These are phyloP conservation scores for Clavispora carvajalis DNA, from an alignment of 805 yeast species.

Conservation along the genomic window DNA sequence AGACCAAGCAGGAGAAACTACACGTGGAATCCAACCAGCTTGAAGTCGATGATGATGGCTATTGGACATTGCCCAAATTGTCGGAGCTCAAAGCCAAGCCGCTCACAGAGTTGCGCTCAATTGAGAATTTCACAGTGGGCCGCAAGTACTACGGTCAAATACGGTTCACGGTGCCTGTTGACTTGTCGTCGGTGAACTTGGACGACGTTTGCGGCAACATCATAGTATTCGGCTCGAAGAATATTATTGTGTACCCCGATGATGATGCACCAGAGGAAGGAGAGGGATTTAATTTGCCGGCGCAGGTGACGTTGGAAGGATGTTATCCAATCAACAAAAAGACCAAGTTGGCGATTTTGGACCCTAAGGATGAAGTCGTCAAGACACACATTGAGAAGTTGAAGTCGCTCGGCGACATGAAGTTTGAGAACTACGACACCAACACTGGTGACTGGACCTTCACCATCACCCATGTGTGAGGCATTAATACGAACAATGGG, in stretches of 20 bases:
- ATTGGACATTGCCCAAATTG: constrained; percentile 80
- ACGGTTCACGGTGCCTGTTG: constrained; percentile 77
- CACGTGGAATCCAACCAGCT: constrained; percentile 9
- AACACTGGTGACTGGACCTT: constrained; percentile 70
- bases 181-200: constrained; percentile 60
- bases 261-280: constrained; percentile 49
- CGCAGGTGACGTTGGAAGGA: constrained; percentile 65
- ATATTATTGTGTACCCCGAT: constrained; percentile 71
- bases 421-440: constrained; percentile 74
- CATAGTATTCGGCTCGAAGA: constrained; percentile 54
- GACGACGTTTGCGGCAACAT: constrained; percentile 62
- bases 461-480: constrained; percentile 32
- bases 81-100: constrained; percentile 56
- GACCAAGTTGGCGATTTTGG: constrained; percentile 67
- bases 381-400: constrained; percentile 64
- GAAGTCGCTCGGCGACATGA: constrained; percentile 51
- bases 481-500: background rate
- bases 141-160: constrained; percentile 72
- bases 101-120: constrained; percentile 57
- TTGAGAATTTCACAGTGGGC: constrained; percentile 69
- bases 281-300: constrained; percentile 78
- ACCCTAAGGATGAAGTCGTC: constrained; percentile 68
- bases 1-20: constrained; percentile 1
- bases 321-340: constrained; percentile 78
- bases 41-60: constrained; percentile 63